A percentile compares a stretch with the other conserved stretches of the same genome.
Evolutionary conservation across 2,329 filamentous ascomycete species (phyloP).

Genomic region (Penicillium capsulatum): DNA sequence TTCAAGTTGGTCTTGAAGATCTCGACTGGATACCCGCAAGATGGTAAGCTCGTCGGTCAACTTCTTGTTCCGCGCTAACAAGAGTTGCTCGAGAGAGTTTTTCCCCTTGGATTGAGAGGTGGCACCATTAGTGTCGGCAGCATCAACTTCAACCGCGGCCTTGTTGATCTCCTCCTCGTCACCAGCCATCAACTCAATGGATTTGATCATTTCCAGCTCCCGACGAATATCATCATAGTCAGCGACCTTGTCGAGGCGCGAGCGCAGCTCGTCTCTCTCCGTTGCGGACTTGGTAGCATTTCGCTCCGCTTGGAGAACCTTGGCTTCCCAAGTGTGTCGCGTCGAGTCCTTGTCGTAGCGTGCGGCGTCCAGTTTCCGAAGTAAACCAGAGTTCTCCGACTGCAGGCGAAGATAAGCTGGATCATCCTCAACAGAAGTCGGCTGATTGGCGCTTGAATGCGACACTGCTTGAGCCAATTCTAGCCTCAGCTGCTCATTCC

Average conservation of each 20-base stretch:
- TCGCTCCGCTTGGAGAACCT: constrained; percentile 72
- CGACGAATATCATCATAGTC: constrained; percentile 97
- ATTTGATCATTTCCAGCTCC: constrained; percentile 93
- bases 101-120: constrained; percentile 57
- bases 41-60: constrained; percentile 89
- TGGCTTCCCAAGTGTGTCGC: constrained; percentile 70
- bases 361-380: constrained; percentile 80
- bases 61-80: constrained; percentile 94
- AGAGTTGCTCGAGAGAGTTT: constrained; percentile 83
- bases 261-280: constrained; percentile 74
- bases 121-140: constrained; percentile 44
- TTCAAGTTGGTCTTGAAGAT: constrained; percentile 75
- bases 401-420: constrained; percentile 81
- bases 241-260: constrained; percentile 79
- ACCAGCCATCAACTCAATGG: constrained; percentile 91
- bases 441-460: constrained; percentile 57
- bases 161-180: constrained; percentile 62
- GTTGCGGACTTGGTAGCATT: constrained; percentile 69
- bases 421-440: constrained; percentile 74
- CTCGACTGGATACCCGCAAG: constrained; percentile 87
- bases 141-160: constrained; percentile 34
- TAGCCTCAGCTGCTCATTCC: constrained; percentile 87
- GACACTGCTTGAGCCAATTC: constrained; percentile 88
- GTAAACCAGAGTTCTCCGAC: constrained; percentile 86
- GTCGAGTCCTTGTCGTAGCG: constrained; percentile 79